phyloP scores from a whole-genome alignment of 768 basidiomycete genomes.

The Leccinellum luteum region DNA sequence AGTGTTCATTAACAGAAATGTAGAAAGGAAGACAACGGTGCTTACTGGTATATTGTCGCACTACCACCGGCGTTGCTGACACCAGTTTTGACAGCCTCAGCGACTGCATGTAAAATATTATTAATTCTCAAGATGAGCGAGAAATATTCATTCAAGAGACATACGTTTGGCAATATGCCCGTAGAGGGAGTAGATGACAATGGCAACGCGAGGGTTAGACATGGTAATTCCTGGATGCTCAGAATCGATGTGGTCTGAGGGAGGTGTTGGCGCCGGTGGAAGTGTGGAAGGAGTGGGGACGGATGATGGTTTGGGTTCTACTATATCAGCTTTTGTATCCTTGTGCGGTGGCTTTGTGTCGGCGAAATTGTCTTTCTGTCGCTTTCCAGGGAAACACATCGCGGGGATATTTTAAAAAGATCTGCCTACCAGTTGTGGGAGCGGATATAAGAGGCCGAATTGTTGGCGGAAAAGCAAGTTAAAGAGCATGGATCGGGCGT shows the following conservation, averaged over 20 bases:
- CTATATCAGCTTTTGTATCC: slow-evolving; percentile 10
- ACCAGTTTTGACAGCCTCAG: slow-evolving; percentile 38
- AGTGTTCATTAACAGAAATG: neutral
- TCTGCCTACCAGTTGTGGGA: neutral
- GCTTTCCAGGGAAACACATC: slow-evolving; percentile 42
- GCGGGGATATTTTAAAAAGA: slow-evolving; percentile 1
- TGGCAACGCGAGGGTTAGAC: slow-evolving; percentile 40
- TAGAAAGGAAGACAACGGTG: neutral
- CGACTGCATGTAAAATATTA: slow-evolving; percentile 17
- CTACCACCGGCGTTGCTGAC: slow-evolving; percentile 41
- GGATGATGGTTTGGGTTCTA: slow-evolving; percentile 3
- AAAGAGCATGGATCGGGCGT: slow-evolving; percentile 19
- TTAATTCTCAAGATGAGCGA: neutral
- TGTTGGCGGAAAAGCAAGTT: neutral
- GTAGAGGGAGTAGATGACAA: slow-evolving; percentile 50
- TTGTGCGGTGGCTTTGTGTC: slow-evolving; percentile 22
- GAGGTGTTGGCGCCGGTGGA: neutral
- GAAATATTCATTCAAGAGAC: slow-evolving; percentile 9
- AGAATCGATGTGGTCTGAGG: neutral
- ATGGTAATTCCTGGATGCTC: neutral
- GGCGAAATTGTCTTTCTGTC: slow-evolving; percentile 35
- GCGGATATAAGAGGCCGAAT: slow-evolving; percentile 6
- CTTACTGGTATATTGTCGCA: slow-evolving; percentile 48
- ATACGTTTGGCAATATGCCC: slow-evolving; percentile 47
- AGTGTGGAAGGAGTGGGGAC: neutral